phyloP scores from a whole-genome alignment of 345 rosid species.

The Raphanus sativus region DNA sequence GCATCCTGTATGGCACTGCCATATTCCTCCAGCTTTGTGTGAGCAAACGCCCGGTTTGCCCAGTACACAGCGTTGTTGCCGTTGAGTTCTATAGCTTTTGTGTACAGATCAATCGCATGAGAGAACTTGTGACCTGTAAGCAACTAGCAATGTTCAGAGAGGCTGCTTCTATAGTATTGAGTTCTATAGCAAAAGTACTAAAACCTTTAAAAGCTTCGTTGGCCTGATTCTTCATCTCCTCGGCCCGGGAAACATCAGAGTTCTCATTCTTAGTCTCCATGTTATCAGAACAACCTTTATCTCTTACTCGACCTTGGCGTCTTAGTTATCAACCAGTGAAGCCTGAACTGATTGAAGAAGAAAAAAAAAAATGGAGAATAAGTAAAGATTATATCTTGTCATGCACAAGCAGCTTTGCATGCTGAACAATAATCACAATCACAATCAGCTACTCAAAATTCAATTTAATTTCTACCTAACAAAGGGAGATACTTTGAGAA shows the following conservation, averaged over 20 bases:
- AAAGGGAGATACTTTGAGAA: constrained; percentile 5
- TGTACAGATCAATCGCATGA: constrained; percentile 78
- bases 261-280: constrained; percentile 40
- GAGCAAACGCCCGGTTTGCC: constrained; percentile 97
- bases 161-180: too few species aligned
- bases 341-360: constrained; percentile 21
- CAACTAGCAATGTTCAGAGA: constrained; percentile 15
- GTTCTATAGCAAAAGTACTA: too few species aligned
- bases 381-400: background rate
- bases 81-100: constrained; percentile 75
- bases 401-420: constrained; percentile 5
- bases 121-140: constrained; percentile 68
- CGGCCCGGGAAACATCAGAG: constrained; percentile 45
- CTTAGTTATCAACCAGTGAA: constrained; percentile 1
- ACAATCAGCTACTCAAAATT: background rate
- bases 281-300: constrained; percentile 3
- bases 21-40: constrained; percentile 90
- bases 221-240: constrained; percentile 47
- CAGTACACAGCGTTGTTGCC: constrained; percentile 81
- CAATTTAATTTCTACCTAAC: background rate
- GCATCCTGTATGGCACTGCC: constrained; percentile 98
- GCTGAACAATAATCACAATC: constrained; percentile 14
- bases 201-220: constrained; percentile 57
- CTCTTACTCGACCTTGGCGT: background rate
- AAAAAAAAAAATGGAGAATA: background rate